Evolutionary conservation across 129 eudicot species (phyloP).

Genomic region (Erigeron canadensis): DNA sequence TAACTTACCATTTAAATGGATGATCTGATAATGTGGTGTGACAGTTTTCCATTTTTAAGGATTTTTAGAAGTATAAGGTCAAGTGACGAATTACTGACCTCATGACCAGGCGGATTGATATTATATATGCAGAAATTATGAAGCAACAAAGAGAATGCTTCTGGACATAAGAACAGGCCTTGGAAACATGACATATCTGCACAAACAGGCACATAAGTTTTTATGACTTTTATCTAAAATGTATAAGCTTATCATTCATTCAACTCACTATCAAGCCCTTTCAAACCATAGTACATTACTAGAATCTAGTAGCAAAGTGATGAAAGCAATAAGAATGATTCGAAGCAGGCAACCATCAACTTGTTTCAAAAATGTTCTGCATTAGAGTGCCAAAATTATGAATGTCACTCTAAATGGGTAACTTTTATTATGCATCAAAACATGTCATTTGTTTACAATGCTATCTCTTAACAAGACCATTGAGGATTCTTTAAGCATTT

Average conservation of each 20-base stretch:
- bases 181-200: conserved; percentile 94
- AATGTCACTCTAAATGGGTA: not conserved
- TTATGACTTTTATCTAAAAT: not conserved
- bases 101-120: conserved; percentile 93
- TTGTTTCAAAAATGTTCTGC: not conserved
- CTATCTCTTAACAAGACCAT: not conserved
- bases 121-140: conserved; percentile 94
- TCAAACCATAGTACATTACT: conserved; percentile 3
- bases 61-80: not conserved
- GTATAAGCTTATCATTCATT: not conserved
- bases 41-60: not conserved
- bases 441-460: not conserved
- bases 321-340: too few relatives aligned
- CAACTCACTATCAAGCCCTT: conserved; percentile 9
- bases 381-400: not conserved
- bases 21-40: conserved; percentile 10
- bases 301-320: not conserved
- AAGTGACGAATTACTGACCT: conserved; percentile 54
- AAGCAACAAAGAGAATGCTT: conserved; percentile 77
- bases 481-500: not conserved
- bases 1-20: not conserved
- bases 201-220: conserved; percentile 22
- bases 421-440: not conserved
- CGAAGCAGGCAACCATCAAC: too few relatives aligned
- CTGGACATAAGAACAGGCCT: conserved; percentile 85